Conservation (phyloP, 345 rosid genomes). For the Camelina laxa region DNA sequence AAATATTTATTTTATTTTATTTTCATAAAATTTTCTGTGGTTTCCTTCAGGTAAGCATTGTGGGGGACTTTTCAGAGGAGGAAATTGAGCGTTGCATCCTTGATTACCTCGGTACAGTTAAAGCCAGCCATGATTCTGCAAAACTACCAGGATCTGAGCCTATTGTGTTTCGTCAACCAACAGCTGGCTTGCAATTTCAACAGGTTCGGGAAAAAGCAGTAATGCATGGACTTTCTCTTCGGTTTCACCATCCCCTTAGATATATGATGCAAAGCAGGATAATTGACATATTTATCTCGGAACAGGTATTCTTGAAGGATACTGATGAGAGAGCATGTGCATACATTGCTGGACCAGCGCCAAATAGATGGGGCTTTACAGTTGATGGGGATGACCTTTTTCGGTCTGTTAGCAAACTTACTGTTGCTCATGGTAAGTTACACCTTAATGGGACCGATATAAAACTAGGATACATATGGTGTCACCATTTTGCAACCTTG, state of each 20-base stretch:
- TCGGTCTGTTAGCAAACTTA: conserved; percentile 55
- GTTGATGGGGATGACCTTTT: conserved; percentile 85
- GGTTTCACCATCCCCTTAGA: conserved; percentile 12
- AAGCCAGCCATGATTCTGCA: conserved; percentile 55
- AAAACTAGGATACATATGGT: conserved; percentile 14
- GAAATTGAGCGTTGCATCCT: conserved; percentile 84
- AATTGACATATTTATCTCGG: conserved; percentile 35
- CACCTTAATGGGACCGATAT: conserved; percentile 10
- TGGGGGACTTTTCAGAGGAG: conserved; percentile 92
- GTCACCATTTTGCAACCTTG: conserved; percentile 11
- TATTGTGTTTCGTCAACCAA: conserved; percentile 69
- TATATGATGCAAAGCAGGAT: conserved; percentile 19
- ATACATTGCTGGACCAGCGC: conserved; percentile 99
- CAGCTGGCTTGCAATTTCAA: conserved; percentile 76
- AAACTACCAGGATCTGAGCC: conserved; percentile 54
- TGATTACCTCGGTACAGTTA: conserved; percentile 92
- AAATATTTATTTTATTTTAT: conserved; percentile 1
- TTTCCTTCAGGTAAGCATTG: conserved; percentile 78
- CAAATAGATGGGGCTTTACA: conserved; percentile 97
- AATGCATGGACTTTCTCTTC: conserved; percentile 18
- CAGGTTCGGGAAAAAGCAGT: conserved; percentile 61
- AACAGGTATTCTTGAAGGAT: conserved; percentile 92
- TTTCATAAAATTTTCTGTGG: conserved; percentile 12
- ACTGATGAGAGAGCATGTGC: conserved; percentile 99
- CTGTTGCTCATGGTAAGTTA: conserved; percentile 61